Evolutionary conservation across 495 filamentous ascomycete species (phyloP).

Genomic region (Penicillium argentinense): DNA sequence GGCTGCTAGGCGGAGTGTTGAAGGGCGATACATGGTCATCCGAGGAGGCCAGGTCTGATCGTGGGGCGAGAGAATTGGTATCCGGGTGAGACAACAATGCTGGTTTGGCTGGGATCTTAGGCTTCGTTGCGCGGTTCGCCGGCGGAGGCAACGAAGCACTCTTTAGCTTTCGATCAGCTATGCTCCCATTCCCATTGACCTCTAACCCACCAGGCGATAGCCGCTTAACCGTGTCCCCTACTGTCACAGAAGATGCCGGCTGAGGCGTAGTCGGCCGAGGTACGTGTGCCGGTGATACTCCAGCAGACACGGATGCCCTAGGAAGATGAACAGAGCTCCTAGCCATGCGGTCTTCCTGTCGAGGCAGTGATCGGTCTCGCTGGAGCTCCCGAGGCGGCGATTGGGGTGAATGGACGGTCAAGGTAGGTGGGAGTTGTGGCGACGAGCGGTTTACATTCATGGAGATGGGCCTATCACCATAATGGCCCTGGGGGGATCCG

Average conservation of each 20-base stretch:
- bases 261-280: constrained; percentile 48
- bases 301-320: constrained; percentile 29
- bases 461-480: constrained; percentile 46
- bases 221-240: constrained; percentile 51
- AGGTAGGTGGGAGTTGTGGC: constrained; percentile 62
- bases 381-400: constrained; percentile 61
- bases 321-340: constrained; percentile 28
- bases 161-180: constrained; percentile 35
- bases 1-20: constrained; percentile 81
- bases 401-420: constrained; percentile 71
- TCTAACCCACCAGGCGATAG: constrained; percentile 43
- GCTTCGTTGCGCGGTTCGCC: constrained; percentile 80
- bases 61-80: constrained; percentile 34
- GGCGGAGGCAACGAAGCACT: constrained; percentile 61
- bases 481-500: constrained; percentile 29
- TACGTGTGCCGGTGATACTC: constrained; percentile 44
- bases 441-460: constrained; percentile 55
- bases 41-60: constrained; percentile 27
- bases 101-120: constrained; percentile 61
- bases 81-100: constrained; percentile 34
- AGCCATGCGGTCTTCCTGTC: constrained; percentile 23
- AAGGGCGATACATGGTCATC: constrained; percentile 78
- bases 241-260: constrained; percentile 49
- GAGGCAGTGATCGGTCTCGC: constrained; percentile 9
- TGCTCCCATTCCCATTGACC: constrained; percentile 21